Base-by-base conservation (phyloP, 768 basidiomycete species). In the Boletus sp. region DNA sequence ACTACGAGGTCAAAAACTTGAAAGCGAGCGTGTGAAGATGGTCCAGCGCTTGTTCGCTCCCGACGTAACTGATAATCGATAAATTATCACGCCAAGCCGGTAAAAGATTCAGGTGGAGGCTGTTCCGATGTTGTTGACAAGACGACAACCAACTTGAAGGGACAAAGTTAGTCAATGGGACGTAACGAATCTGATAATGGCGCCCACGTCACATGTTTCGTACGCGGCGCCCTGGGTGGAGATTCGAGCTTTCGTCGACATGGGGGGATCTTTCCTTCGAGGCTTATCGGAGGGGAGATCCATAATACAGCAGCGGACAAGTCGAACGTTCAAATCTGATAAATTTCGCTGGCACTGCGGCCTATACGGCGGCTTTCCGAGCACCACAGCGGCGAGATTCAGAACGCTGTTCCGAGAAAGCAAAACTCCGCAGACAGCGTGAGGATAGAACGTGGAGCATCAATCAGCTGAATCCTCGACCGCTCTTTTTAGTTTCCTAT, bases 341-440 rank as follows among this genome's bases (percentile, higher is more conserved):
- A 42, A 42, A 18, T 18, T 32, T 37, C 8, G 32, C 12, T 29
- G 28, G 14, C 33, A 32, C 29, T 58, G 50, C 50, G 59, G 47
- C n/a, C 7, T 15, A 18, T 32, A 48, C 14, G 10, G 17, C n/a
- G 44, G 14, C 29, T 35, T 44, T 18, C 35, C 18, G 32, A 36
- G 17, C 14, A 33, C 17, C 29, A 7, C 41, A 48, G 32, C 28
- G 36, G 20, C 24, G 15, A 44, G 30, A 48, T 48, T 20, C n/a
- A 48, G 24, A 44, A 54, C 50, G 55, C 52, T 42, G 47, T 45
- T 56, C 46, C 35, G 36, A n/a, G 17, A 40, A 18, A 17, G 36
- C 29, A 30, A 7, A 64, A 64, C 45, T 52, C 62, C 64, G 63
- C 47, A 67, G 28, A 7, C n/a, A 41, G n/a, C 32, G 54, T 32